Conservation (phyloP, 805 yeast species). For the Tanozyma kutaoensis region DNA sequence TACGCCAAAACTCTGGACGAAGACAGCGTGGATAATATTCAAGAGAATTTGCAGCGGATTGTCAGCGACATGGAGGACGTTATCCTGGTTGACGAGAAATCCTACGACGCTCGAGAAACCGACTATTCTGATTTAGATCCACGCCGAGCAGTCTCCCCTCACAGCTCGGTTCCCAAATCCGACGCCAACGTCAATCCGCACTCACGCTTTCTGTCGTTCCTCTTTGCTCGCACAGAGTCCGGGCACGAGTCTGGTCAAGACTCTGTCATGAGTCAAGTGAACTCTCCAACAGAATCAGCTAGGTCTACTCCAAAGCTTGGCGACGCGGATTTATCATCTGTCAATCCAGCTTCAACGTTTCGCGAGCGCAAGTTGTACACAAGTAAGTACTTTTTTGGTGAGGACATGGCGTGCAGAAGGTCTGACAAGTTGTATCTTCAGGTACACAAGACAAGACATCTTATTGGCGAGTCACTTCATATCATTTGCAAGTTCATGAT, state of each 20-base stretch:
- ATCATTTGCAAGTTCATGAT: constrained; percentile 34
- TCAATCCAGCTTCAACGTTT: constrained; percentile 42
- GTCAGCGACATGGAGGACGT: constrained; percentile 16
- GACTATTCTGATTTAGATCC: no score
- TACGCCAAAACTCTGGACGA: constrained; percentile 10
- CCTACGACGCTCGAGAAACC: no score
- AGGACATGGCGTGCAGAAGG: constrained; percentile 30
- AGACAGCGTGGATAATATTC: constrained; percentile 12
- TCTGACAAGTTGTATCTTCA: constrained; percentile 16
- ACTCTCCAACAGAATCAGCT: no score
- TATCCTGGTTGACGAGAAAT: constrained; percentile 7
- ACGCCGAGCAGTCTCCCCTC: no score
- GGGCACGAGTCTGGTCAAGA: no score
- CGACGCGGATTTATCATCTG: constrained; percentile 28
- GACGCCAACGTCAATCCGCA: no score
- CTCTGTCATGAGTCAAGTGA: no score
- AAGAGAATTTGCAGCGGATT: constrained; percentile 19
- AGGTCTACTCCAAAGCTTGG: constrained; percentile 34
- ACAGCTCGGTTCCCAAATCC: no score
- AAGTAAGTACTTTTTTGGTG: constrained; percentile 53
- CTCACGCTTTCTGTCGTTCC: no score
- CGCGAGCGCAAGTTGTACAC: constrained; percentile 52
- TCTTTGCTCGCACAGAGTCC: no score
- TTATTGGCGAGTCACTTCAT: constrained; percentile 55
- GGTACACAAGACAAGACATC: constrained; percentile 48